phyloP scores from a whole-genome alignment of 2,329 filamentous ascomycete genomes.

The Fusarium nisikadoi region DNA sequence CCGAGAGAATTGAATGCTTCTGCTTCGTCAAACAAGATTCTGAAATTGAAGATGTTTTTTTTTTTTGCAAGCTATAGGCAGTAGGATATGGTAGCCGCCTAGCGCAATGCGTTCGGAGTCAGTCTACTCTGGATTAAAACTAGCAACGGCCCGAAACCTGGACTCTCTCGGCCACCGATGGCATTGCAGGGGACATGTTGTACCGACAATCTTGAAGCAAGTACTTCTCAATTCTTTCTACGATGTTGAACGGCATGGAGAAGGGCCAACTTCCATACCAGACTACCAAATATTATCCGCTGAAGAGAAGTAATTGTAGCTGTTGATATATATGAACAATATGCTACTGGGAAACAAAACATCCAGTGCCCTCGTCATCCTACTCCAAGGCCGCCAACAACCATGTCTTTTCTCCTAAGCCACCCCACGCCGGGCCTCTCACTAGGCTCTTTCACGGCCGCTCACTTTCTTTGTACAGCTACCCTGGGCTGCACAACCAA shows the following conservation, averaged over 20 bases:
- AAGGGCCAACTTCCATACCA: not conserved
- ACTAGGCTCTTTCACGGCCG: not conserved
- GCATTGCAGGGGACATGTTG: not conserved
- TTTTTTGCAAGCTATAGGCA: not conserved
- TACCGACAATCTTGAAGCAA: not conserved
- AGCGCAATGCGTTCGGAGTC: not conserved
- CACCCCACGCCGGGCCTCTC: not conserved
- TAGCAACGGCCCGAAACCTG: not conserved
- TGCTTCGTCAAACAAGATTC: not conserved
- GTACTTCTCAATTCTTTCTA: not conserved
- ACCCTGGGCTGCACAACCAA: not conserved
- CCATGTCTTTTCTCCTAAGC: not conserved
- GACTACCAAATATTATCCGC: not conserved
- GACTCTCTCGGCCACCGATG: not conserved
- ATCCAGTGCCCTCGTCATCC: not conserved
- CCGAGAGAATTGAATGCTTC: not conserved
- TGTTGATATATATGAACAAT: not conserved
- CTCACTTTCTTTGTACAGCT: not conserved
- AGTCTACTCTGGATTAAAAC: not conserved
- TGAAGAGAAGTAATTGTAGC: no score
- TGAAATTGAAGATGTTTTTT: not conserved
- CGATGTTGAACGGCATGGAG: not conserved
- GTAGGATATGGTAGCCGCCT: not conserved
- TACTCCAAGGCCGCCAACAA: not conserved
- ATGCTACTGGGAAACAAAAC: not conserved